Evolutionary conservation across 352 stramenopile genomes (phyloP).

Genomic region (Hyaloperonospora brassicae): DNA sequence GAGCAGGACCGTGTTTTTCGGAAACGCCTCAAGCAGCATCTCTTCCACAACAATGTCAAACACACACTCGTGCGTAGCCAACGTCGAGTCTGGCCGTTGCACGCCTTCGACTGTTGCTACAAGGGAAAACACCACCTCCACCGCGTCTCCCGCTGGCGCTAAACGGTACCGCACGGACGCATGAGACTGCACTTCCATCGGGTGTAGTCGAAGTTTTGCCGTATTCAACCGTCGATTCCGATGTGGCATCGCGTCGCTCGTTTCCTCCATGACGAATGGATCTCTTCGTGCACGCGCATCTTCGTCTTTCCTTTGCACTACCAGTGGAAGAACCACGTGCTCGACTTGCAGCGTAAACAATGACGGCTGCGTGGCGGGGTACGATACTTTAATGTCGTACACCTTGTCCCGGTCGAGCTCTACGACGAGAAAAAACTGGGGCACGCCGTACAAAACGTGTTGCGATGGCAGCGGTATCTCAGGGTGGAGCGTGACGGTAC

Average conservation of each 20-base stretch:
- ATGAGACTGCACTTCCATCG: conserved; percentile 27
- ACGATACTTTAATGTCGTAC: conserved; percentile 80
- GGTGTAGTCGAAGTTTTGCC: conserved; percentile 51
- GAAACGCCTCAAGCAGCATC: conserved; percentile 47
- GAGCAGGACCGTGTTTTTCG: conserved; percentile 42
- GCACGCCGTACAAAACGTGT: conserved; percentile 34
- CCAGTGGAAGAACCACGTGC: conserved; percentile 26
- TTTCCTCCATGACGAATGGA: conserved; percentile 11
- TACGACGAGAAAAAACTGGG: conserved; percentile 46
- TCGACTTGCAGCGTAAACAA: conserved; percentile 43
- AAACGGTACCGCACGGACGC: conserved; percentile 25
- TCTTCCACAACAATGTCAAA: conserved; percentile 75
- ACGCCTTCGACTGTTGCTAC: conserved; percentile 46
- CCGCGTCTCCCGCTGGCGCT: conserved; percentile 9
- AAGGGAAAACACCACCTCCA: conserved; percentile 43
- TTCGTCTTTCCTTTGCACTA: conserved; percentile 11
- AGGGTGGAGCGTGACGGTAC: conserved; percentile 31
- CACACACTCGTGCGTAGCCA: conserved; percentile 35
- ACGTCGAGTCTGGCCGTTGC: conserved; percentile 25
- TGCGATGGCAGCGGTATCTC: conserved; percentile 34
- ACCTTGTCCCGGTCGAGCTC: conserved; percentile 34
- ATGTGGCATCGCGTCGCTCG: conserved; percentile 12
- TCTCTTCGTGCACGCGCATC: conserved; percentile 13
- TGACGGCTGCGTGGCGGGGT: conserved; percentile 48
- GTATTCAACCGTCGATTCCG: conserved; percentile 52